Evolutionary conservation across 768 basidiomycete species (phyloP), one percentile per base, ranked within the genome.

Genomic region (Leccinum disarticulatum): DNA sequence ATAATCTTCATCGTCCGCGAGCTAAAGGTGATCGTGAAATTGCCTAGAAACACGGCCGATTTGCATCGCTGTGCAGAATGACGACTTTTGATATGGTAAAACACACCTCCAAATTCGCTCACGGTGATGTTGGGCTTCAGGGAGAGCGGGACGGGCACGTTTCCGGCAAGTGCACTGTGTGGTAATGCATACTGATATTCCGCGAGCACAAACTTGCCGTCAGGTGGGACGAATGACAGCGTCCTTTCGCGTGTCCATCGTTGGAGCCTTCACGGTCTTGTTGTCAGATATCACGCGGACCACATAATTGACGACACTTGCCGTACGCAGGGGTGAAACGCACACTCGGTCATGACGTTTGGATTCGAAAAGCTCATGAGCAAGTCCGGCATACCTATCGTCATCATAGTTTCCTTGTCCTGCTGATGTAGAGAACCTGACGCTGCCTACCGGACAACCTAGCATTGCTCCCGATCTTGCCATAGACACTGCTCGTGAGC

Each of bases 251-350:
- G 84, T 25, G 80, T 77, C 90, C 93, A 97, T 57, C 87, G 86
- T 67, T 84, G 87, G 27, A 95, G 77, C 38, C 94, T 95, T 43
- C 64, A 28, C 8, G 35, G 33, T 49, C 60, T 15, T 54, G 19
- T 57, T 28, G 62, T 56, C 64, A 43, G 10, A 63, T 35, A 46
- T 49, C 31, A 19, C 28, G 49, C 19, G 25, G 55, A 43, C 50
- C 43, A 47, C 56, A 33, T 43, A 43, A 52, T 2, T 4, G 30
- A 53, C 35, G 25, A 56, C 15, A 62, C 84, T 59, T 72, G 93
- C 93, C 95, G 83, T 57, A 98, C 87, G 71, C 94, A 97, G 31
- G 95, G 86, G 71, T 98, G 96, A 73, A 98, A 96, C 2, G 91
- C 85, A 62, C 88, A 90, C 65, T 95, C 91, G 2, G 78, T 79